A percentile compares a stretch with the other conserved stretches of the same genome.
These are phyloP conservation scores for Mycosarcoma maydis DNA, from an alignment of 1,284 basidiomycete genomes.

Conservation along the genomic window DNA sequence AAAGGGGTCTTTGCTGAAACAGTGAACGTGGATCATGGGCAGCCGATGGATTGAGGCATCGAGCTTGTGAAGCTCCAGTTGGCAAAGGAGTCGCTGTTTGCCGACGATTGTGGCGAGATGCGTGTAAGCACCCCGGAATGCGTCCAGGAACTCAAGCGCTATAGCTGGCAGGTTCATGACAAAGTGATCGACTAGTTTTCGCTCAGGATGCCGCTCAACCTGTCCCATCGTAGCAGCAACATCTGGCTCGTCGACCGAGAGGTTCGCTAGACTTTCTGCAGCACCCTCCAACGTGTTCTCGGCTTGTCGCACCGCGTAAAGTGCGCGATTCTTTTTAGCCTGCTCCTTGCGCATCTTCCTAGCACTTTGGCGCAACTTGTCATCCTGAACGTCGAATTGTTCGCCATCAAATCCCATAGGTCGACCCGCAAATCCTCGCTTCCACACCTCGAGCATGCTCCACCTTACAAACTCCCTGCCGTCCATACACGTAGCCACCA, in stretches of 20 bases:
- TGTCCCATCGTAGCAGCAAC: background rate
- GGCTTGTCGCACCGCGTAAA: slow-evolving; percentile 9
- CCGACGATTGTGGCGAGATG: slow-evolving; percentile 67
- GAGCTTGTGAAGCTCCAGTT: slow-evolving; percentile 12
- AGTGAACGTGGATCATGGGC: slow-evolving; percentile 94
- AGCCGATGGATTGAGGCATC: slow-evolving; percentile 67
- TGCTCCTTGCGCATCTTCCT: slow-evolving; percentile 28
- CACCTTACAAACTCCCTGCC: slow-evolving; percentile 53
- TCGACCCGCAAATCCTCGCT: slow-evolving; percentile 37
- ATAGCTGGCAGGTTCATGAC: slow-evolving; percentile 97
- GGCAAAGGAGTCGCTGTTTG: slow-evolving; percentile 60
- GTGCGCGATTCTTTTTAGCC: slow-evolving; percentile 7
- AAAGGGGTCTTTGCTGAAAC: slow-evolving; percentile 82
- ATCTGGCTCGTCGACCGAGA: background rate
- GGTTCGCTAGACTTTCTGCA: slow-evolving; percentile 1
- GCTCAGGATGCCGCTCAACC: background rate
- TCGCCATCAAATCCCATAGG: slow-evolving; percentile 21
- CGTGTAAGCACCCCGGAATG: slow-evolving; percentile 79
- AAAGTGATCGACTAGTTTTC: slow-evolving; percentile 74
- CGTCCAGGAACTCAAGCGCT: slow-evolving; percentile 88
- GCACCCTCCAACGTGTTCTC: too few relatives aligned
- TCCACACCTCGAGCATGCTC: slow-evolving; percentile 42
- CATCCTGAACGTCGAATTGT: slow-evolving; percentile 20
- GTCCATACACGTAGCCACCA: slow-evolving; percentile 48
- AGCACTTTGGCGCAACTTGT: slow-evolving; percentile 6